phyloP scores from a whole-genome alignment of 2,329 filamentous ascomycete genomes.

The Sordariomycetes sp. region DNA sequence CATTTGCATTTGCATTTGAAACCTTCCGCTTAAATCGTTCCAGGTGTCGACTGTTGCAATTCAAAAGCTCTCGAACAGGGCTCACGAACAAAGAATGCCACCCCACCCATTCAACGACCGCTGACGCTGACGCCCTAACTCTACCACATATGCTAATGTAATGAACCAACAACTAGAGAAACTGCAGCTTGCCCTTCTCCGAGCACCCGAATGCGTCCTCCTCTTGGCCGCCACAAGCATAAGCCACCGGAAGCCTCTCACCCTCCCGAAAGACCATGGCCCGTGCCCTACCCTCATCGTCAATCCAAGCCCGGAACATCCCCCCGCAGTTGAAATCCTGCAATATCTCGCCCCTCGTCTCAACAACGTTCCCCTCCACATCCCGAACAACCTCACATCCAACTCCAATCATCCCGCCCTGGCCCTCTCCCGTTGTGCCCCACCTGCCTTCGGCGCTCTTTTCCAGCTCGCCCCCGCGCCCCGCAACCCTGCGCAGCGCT shows the following conservation, averaged over 20 bases:
- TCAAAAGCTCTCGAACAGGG: too few species aligned
- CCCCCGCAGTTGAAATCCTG: slow-evolving; percentile 78
- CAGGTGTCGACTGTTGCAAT: too few species aligned
- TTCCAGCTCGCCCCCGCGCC: slow-evolving; percentile 60
- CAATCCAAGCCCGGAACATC: slow-evolving; percentile 73
- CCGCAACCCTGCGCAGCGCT: slow-evolving; percentile 52
- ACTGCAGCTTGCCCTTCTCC: not conserved
- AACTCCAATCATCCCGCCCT: slow-evolving; percentile 78
- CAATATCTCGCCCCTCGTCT: slow-evolving; percentile 38
- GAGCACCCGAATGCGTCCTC: not conserved
- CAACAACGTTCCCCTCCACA: slow-evolving; percentile 24
- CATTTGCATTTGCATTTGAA: too few species aligned
- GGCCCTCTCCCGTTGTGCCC: slow-evolving; percentile 62
- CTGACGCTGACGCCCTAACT: too few species aligned
- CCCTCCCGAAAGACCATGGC: slow-evolving; percentile 31
- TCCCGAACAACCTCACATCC: slow-evolving; percentile 40
- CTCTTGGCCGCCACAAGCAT: not conserved
- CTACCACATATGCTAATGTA: too few species aligned
- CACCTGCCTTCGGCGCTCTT: slow-evolving; percentile 62
- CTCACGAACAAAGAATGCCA: too few species aligned
- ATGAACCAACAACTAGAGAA: not conserved
- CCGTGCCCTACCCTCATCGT: slow-evolving; percentile 41
- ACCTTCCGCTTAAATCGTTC: too few species aligned
- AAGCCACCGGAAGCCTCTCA: not conserved
- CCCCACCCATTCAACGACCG: too few species aligned